Evolutionary conservation across 371 early-diverging fungal genomes (phyloP).

Genomic region (Parasitella parasitica): DNA sequence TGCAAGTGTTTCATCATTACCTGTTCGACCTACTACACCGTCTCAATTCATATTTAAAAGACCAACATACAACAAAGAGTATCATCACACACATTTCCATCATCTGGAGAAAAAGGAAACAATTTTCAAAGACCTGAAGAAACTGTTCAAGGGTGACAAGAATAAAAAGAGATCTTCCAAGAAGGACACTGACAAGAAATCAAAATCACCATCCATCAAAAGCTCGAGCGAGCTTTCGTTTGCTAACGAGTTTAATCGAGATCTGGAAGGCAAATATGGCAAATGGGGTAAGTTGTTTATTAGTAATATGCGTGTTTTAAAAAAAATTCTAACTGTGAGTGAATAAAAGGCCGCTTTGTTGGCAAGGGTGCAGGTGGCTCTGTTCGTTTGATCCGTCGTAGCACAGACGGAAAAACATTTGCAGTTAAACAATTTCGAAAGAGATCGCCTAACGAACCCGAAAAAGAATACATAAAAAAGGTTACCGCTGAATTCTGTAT

Average conservation of each 20-base stretch:
- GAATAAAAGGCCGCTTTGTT: constrained; percentile 41
- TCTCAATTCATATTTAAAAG: constrained; percentile 52
- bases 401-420: constrained; percentile 57
- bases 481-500: constrained; percentile 85
- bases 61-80: constrained; percentile 46
- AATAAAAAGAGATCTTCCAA: constrained; percentile 41
- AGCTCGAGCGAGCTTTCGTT: constrained; percentile 34
- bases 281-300: constrained; percentile 41
- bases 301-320: not conserved
- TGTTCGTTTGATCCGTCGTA: constrained; percentile 63
- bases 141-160: not conserved
- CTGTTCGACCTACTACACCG: constrained; percentile 26
- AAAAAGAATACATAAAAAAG: constrained; percentile 77
- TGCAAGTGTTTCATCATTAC: constrained; percentile 8
- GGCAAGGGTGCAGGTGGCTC: constrained; percentile 78
- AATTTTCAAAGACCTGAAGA: constrained; percentile 53
- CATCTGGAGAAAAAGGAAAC: constrained; percentile 48
- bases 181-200: constrained; percentile 22
- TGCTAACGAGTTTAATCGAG: constrained; percentile 36
- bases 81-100: constrained; percentile 47
- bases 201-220: constrained; percentile 35
- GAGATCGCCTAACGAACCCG: constrained; percentile 58
- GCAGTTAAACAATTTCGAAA: constrained; percentile 84
- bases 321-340: too few species aligned
- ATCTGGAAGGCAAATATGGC: constrained; percentile 38